Conservation (phyloP, 75 land plant genomes). For the Azolla pinnata region DNA sequence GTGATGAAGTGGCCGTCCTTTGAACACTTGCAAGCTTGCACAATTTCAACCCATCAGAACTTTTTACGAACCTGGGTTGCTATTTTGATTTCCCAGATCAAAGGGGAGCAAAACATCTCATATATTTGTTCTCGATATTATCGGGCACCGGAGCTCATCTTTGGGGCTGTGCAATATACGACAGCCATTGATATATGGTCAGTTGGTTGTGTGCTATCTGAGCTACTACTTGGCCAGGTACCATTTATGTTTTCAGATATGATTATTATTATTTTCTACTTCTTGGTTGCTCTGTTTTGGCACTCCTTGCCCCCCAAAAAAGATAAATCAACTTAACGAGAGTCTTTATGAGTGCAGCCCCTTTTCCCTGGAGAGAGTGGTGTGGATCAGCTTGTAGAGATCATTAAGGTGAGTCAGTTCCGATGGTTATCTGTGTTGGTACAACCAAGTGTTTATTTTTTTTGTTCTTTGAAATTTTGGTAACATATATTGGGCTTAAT, state of each 20-base stretch:
- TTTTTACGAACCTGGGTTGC: no score
- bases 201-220: slow-evolving; percentile 46
- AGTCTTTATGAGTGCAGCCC: no score
- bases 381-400: slow-evolving; percentile 82
- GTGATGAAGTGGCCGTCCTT: no score
- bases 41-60: no score
- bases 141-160: slow-evolving; percentile 55
- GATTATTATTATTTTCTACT: no score
- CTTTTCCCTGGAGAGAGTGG: slow-evolving; percentile 82
- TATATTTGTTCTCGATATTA: slow-evolving; percentile 56
- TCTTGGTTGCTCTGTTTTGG: no score
- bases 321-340: no score
- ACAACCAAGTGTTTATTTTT: no score
- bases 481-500: not conserved
- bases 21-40: no score
- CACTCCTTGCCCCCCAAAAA: no score
- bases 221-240: slow-evolving; percentile 46
- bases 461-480: not conserved
- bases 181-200: slow-evolving; percentile 57
- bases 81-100: slow-evolving; percentile 23
- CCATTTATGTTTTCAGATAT: no score
- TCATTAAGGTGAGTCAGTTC: slow-evolving; percentile 42
- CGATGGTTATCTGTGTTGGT: not conserved
- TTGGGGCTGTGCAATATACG: slow-evolving; percentile 50
- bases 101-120: slow-evolving; percentile 50